Conservation (phyloP, 2,329 filamentous ascomycete species). For the Trematosphaeria pertusa region DNA sequence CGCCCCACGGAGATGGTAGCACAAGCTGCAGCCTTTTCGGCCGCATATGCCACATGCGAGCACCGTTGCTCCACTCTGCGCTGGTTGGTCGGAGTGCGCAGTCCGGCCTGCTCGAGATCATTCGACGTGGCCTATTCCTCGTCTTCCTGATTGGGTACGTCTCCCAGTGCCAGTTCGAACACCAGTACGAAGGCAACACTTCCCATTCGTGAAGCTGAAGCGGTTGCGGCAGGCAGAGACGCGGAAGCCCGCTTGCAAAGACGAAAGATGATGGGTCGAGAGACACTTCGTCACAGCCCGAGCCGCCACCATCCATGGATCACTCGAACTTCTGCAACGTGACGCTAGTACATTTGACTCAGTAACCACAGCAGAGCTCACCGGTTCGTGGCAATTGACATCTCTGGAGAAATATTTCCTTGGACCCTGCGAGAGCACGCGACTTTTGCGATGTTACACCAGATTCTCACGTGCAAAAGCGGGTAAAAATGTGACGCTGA, state of each 20-base stretch:
- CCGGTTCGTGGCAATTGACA: too few species aligned
- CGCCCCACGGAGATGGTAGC: background rate
- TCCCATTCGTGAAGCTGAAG: background rate
- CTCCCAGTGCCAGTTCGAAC: constrained; percentile 2
- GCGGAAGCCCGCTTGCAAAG: background rate
- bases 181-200: background rate
- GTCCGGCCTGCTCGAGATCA: background rate
- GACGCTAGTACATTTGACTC: too few species aligned
- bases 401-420: too few species aligned
- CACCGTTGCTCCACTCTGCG: constrained; percentile 4
- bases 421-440: too few species aligned
- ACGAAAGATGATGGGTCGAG: background rate
- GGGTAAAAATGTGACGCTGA: background rate
- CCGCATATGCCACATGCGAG: background rate
- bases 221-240: background rate
- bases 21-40: background rate
- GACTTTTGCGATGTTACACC: too few species aligned
- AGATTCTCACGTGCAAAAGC: too few species aligned
- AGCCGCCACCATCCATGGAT: background rate
- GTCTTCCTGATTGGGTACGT: constrained; percentile 7
- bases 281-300: background rate
- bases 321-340: too few species aligned
- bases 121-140: background rate
- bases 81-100: constrained; percentile 1
- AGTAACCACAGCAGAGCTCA: too few species aligned